Evolutionary conservation across 2,329 filamentous ascomycete species (phyloP).

Genomic region (Boeremia lycopersici): DNA sequence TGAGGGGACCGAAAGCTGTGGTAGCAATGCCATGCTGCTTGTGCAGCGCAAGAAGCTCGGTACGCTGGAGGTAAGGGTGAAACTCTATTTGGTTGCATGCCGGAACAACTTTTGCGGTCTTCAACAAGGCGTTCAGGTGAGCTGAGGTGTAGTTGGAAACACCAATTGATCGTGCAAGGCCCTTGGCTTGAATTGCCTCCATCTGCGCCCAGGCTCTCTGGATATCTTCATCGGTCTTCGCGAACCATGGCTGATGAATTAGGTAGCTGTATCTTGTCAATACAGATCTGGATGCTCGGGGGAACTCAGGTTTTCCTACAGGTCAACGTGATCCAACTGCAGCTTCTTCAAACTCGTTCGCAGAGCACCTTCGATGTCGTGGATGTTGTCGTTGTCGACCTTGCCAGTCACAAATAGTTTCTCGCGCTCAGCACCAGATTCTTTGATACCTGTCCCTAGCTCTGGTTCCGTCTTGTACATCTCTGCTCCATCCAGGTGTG

Average conservation of each 20-base stretch:
- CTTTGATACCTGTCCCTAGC: conserved; percentile 55
- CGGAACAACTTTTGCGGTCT: conserved; percentile 61
- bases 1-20: conserved; percentile 54
- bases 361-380: conserved; percentile 62
- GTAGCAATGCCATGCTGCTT: conserved; percentile 56
- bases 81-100: conserved; percentile 73
- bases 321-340: conserved; percentile 65
- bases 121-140: conserved; percentile 61
- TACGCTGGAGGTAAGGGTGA: conserved; percentile 70
- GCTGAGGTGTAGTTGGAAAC: conserved; percentile 64
- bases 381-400: conserved; percentile 55
- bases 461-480: conserved; percentile 60
- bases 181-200: conserved; percentile 63
- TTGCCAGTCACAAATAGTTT: conserved; percentile 64
- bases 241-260: conserved; percentile 67
- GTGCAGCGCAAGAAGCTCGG: conserved; percentile 61
- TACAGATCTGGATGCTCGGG: neutral
- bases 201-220: conserved; percentile 65
- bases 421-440: conserved; percentile 51
- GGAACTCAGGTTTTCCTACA: conserved; percentile 51
- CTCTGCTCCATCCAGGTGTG: conserved; percentile 77
- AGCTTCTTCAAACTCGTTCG: conserved; percentile 64
- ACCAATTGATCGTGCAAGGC: conserved; percentile 65
- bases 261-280: conserved; percentile 55
- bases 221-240: conserved; percentile 59